Evolutionary conservation across 352 stramenopile genomes (phyloP).

Genomic region (Phytopythium aichiense): DNA sequence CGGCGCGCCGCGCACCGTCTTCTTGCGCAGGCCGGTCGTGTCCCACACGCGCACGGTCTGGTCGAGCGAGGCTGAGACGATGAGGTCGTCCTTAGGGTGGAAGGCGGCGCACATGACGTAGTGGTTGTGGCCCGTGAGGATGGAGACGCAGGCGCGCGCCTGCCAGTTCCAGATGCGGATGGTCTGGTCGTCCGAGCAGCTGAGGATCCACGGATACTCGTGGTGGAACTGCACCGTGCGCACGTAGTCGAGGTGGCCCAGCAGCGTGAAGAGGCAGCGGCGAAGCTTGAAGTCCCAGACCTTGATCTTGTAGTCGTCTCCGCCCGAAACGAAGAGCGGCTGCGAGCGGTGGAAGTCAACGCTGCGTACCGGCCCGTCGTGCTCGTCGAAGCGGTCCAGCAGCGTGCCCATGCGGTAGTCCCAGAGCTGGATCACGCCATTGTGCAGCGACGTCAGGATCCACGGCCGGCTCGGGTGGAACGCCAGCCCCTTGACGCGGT

Average conservation of each 20-base stretch:
- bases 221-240: slow-evolving; percentile 99
- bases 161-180: slow-evolving; percentile 99
- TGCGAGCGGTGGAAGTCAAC: slow-evolving; percentile 99
- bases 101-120: slow-evolving; percentile 99
- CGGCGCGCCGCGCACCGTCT: slow-evolving; percentile 93
- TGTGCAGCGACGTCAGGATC: slow-evolving; percentile 99
- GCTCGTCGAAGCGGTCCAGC: slow-evolving; percentile 99
- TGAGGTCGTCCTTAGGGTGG: slow-evolving; percentile 99
- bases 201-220: slow-evolving; percentile 99
- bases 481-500: slow-evolving; percentile 98
- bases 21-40: slow-evolving; percentile 98
- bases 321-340: slow-evolving; percentile 97
- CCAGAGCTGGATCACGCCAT: slow-evolving; percentile 97
- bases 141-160: slow-evolving; percentile 97
- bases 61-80: slow-evolving; percentile 98
- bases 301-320: slow-evolving; percentile 99
- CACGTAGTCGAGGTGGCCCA: slow-evolving; percentile 99
- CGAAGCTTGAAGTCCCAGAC: slow-evolving; percentile 99
- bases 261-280: slow-evolving; percentile 97
- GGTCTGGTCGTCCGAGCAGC: slow-evolving; percentile 97
- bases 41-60: slow-evolving; percentile 99
- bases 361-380: slow-evolving; percentile 98
- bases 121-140: slow-evolving; percentile 99
- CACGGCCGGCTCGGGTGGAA: slow-evolving; percentile 99
- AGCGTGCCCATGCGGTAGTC: slow-evolving; percentile 99